Conservation (phyloP, 495 filamentous ascomycete species). For the Tricharina praecox region DNA sequence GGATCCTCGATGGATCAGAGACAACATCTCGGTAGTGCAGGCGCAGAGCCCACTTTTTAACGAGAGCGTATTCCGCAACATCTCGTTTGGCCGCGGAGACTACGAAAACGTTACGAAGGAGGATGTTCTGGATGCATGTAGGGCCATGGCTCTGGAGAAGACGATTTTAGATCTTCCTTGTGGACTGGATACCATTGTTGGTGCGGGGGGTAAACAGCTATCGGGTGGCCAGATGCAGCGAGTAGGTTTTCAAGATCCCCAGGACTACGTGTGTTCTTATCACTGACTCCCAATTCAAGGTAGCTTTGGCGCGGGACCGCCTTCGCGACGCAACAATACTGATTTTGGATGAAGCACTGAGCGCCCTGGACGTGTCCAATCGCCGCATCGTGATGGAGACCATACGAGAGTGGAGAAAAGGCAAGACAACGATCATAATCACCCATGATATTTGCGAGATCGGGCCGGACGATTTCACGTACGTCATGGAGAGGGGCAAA, state of each 20-base stretch:
- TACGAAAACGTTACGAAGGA: slow-evolving; percentile 33
- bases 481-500: slow-evolving; percentile 54
- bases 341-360: slow-evolving; percentile 79
- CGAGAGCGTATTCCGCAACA: slow-evolving; percentile 62
- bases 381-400: slow-evolving; percentile 52
- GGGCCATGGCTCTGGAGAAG: slow-evolving; percentile 53
- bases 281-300: no score
- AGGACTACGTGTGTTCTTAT: not conserved
- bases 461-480: slow-evolving; percentile 54
- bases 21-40: slow-evolving; percentile 67
- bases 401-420: slow-evolving; percentile 54
- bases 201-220: slow-evolving; percentile 48
- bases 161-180: slow-evolving; percentile 54
- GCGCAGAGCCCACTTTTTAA: slow-evolving; percentile 73
- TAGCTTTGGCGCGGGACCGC: slow-evolving; percentile 53
- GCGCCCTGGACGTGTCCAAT: slow-evolving; percentile 57
- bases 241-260: slow-evolving; percentile 26
- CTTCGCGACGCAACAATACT: slow-evolving; percentile 67
- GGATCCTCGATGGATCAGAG: slow-evolving; percentile 55
- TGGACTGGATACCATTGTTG: slow-evolving; percentile 58
- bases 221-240: slow-evolving; percentile 77
- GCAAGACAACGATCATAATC: slow-evolving; percentile 77
- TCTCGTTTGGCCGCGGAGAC: slow-evolving; percentile 51
- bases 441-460: slow-evolving; percentile 85
- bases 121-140: slow-evolving; percentile 41